Percentiles rank a stretch among this genome's conserved stretches.
Conservation (phyloP, 345 rosid genomes). For the Raphanus raphanistrum region DNA sequence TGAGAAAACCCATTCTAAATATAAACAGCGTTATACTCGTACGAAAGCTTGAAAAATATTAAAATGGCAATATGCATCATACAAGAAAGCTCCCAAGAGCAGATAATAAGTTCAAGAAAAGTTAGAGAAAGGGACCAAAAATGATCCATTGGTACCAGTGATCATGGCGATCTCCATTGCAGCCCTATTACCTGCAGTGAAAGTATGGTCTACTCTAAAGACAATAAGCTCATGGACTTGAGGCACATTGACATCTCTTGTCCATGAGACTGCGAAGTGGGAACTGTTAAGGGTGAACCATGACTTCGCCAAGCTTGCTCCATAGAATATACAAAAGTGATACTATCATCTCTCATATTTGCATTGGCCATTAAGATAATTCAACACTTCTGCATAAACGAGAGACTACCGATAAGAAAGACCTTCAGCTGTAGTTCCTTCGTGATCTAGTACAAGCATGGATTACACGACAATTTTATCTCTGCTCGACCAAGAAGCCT, state of each 20-base stretch:
- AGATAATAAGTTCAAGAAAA: not conserved
- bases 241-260: not conserved
- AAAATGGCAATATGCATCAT: not conserved
- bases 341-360: not conserved
- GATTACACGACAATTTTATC: not conserved
- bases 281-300: not conserved
- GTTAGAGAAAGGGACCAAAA: not conserved
- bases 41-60: not conserved
- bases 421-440: not conserved
- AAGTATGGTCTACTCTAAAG: not conserved
- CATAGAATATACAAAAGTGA: not conserved
- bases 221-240: not conserved
- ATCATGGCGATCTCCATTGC: not conserved
- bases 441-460: not conserved
- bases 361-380: not conserved
- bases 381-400: not conserved
- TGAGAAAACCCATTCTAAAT: not conserved
- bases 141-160: not conserved
- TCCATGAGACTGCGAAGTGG: not conserved
- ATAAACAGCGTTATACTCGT: not conserved
- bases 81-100: not conserved
- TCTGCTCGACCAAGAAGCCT: not conserved
- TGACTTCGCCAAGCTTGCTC: not conserved
- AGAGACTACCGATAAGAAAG: not conserved
- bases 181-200: not conserved